Percentiles rank a stretch among this genome's conserved stretches.
Evolutionary conservation across 495 filamentous ascomycete species (phyloP).

Genomic region (Echria macrotheca): DNA sequence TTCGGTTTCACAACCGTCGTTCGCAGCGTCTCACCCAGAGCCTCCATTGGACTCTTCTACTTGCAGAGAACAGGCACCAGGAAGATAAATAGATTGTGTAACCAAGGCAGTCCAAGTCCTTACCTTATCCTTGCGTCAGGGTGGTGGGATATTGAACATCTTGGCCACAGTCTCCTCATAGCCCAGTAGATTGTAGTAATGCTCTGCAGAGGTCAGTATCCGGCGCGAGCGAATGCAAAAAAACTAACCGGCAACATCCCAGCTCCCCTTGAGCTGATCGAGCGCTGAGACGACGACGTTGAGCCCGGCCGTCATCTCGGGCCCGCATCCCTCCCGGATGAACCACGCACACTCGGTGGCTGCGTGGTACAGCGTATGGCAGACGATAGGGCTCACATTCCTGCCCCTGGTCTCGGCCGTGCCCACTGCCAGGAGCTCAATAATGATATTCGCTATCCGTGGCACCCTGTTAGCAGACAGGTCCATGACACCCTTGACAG

Average conservation of each 20-base stretch:
- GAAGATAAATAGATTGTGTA: too few species aligned
- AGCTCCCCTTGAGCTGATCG: neutral
- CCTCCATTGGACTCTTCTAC: too few species aligned
- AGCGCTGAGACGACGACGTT: conserved; percentile 1
- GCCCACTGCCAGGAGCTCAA: neutral
- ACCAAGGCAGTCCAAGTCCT: too few species aligned
- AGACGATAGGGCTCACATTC: neutral
- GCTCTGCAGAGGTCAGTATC: neutral
- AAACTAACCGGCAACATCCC: neutral
- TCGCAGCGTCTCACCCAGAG: too few species aligned
- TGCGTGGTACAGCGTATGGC: neutral
- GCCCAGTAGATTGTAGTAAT: neutral
- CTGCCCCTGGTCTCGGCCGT: neutral
- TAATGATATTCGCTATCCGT: neutral
- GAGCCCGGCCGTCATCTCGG: neutral
- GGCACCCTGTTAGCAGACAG: neutral
- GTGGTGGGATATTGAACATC: neutral
- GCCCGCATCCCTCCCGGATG: conserved; percentile 5
- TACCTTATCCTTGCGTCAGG: too few species aligned
- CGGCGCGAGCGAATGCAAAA: neutral
- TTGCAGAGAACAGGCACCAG: too few species aligned
- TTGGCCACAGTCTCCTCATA: conserved; percentile 2
- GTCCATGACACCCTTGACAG: conserved; percentile 1
- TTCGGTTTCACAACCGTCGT: too few species aligned
- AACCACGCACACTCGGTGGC: conserved; percentile 7